Evolutionary conservation across 2,329 filamentous ascomycete species (phyloP), one percentile per base, ranked within the genome.

Genomic region (Talaromyces sp.): DNA sequence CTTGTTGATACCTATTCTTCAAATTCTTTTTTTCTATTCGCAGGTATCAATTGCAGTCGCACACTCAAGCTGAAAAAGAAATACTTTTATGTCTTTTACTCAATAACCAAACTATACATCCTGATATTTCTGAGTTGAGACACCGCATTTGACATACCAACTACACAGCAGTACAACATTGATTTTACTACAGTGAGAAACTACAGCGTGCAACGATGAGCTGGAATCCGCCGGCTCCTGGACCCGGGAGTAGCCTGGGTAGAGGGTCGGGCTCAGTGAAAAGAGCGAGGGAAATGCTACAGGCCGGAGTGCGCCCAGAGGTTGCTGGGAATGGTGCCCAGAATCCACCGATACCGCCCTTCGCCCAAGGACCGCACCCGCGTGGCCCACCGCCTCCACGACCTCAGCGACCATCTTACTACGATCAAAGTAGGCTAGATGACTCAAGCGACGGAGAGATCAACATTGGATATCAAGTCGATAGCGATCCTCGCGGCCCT

Each of bases 341-440:
- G 26, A 27, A 52, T 19, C 49, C 11, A 2, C 49, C 43, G 4
- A 19, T 50, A 13, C 43, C 43, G 29, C 29, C 53, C 11, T 35
- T n/a, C 6, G 31, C n/a, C 51, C 31, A 29, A 29, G 29, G 50
- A 9, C 41, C 41, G n/a, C 9, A 21, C 19, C 53, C 53, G 8
- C 17, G n/a, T 21, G 53, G 75, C 35, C 76, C 74, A 62, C 73
- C 75, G 32, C 78, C 77, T 21, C 75, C 71, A 60, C 70, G 78
- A 58, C 77, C 75, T 27, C 73, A 72, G 35, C 55, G 49, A 29
- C 49, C 49, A 27, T 52, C 49, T 29, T 52, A 52, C 49, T 31
- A 52, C 49, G 49, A 52, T 2, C 24, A 52, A 27, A 6, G 17
- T 17, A 73, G 77, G 29, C 78, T 74, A 2, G 71, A 69, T 58